Base-by-base conservation (phyloP, 352 stramenopile species). In the Labyrinthula sp. region DNA sequence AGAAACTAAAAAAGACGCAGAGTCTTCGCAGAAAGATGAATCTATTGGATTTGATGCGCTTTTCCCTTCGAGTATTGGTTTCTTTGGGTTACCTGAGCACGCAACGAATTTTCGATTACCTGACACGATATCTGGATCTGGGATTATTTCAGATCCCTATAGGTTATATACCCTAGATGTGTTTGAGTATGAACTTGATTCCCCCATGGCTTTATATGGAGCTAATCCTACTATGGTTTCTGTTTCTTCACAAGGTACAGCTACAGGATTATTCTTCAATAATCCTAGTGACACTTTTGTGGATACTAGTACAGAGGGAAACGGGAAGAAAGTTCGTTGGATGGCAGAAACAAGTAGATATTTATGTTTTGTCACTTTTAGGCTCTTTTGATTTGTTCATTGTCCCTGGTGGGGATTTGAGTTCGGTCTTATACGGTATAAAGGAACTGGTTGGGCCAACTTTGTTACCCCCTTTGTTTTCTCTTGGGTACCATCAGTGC, bases 201-300 rank as follows among this genome's bases (percentile, higher is more conserved):
- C 89, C 22, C 79, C 86, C n/a, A 95, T 97, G 81, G 81, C 89
- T 30, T 65, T 99, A 24, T 99, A 97, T 65, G 88, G 88, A 14
- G 45, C 63, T 27, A 77, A 87, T 17, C 74, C 76, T 10, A 30
- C 88, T 14, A 48, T 84, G 22, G 56, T 61, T 4, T 47, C 7
- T 14, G 27, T 46, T 21, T 24, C 38, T 5, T 29, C 28, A 14
- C 7, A 20, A 23, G 34, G 64, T 15, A 72, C 64, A 33, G 92
- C 82, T 0, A 73, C 80, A 10, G 86, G 82, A 31, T 75, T 88
- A n/a, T 97, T 97, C 60, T 96, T 82, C 79, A 86, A 93, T 69
- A 97, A 99, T 62, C 89, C 90, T 14, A 87, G 79, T 6, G 90
- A 97, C 70, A 97, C 86, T 3, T 99, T 95, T 67, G 76, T 97